These are phyloP conservation scores for Termitomyces sp. DNA, from an alignment of 768 basidiomycete genomes.

Conservation along the genomic window DNA sequence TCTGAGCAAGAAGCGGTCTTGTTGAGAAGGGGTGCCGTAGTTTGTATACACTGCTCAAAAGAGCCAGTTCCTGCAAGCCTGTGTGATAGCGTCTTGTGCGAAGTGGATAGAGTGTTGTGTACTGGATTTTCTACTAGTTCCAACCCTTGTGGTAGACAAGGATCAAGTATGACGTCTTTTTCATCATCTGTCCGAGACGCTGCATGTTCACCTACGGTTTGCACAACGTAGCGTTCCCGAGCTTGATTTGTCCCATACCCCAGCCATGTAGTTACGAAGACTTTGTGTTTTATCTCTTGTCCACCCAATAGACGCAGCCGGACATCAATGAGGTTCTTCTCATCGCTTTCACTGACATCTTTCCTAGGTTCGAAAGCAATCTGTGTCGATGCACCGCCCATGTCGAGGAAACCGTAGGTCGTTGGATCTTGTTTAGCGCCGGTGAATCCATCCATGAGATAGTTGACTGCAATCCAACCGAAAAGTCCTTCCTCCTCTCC, in stretches of 20 bases:
- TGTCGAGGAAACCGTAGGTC: slow-evolving; percentile 97
- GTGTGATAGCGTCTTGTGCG: slow-evolving; percentile 48
- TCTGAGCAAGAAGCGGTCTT: slow-evolving; percentile 80
- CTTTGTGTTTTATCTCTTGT: slow-evolving; percentile 81
- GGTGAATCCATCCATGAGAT: slow-evolving; percentile 94
- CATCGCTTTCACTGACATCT: slow-evolving; percentile 44
- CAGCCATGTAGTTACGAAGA: slow-evolving; percentile 98
- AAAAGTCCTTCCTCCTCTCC: slow-evolving; percentile 98
- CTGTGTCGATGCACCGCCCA: slow-evolving; percentile 99
- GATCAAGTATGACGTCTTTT: slow-evolving; percentile 59
- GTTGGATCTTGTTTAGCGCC: slow-evolving; percentile 52
- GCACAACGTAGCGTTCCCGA: slow-evolving; percentile 85
- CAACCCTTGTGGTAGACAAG: slow-evolving; percentile 84
- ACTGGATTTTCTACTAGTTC: slow-evolving; percentile 52
- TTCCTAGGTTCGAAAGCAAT: slow-evolving; percentile 90
- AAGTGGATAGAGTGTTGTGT: slow-evolving; percentile 28
- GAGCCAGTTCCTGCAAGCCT: slow-evolving; percentile 82
- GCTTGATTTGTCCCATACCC: slow-evolving; percentile 98
- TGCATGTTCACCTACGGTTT: slow-evolving; percentile 56
- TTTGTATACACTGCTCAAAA: slow-evolving; percentile 75
- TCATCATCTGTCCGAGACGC: slow-evolving; percentile 22
- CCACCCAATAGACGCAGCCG: slow-evolving; percentile 78
- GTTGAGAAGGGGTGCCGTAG: slow-evolving; percentile 76
- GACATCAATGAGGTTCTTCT: slow-evolving; percentile 73
- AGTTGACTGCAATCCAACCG: slow-evolving; percentile 99